A percentile compares a stretch with the other conserved stretches of the same genome.
Conservation (phyloP, 306 rosid genomes). For the Fragaria nilgerrensis region DNA sequence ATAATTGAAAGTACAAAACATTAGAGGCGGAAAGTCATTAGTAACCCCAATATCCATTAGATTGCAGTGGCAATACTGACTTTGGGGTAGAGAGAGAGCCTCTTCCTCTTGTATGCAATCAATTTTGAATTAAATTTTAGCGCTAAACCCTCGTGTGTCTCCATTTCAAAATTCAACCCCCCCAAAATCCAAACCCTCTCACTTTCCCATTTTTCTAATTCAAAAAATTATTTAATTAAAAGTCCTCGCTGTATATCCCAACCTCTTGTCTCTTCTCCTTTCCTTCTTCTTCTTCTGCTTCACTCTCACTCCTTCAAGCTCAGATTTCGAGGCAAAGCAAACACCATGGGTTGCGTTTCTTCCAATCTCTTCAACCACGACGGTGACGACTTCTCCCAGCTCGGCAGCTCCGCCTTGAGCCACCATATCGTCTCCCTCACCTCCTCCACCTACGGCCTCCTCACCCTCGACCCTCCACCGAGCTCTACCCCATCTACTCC, state of each 20-base stretch:
- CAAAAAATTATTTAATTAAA: background rate
- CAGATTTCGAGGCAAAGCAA: background rate
- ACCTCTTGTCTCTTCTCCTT: slow-evolving; percentile 4
- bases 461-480: slow-evolving; percentile 60
- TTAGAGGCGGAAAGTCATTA: too few species aligned
- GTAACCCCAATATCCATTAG: too few species aligned
- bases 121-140: slow-evolving; percentile 18
- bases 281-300: background rate
- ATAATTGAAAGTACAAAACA: too few species aligned
- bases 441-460: slow-evolving; percentile 92
- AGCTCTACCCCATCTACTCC: slow-evolving; percentile 27
- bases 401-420: slow-evolving; percentile 63
- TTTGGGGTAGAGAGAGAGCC: background rate
- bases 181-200: background rate
- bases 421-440: slow-evolving; percentile 95
- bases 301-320: slow-evolving; percentile 6
- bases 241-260: slow-evolving; percentile 6
- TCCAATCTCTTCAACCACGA: slow-evolving; percentile 66
- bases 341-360: slow-evolving; percentile 80
- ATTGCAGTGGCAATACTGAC: background rate
- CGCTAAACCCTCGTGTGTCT: slow-evolving; percentile 10
- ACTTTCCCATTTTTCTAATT: background rate
- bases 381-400: slow-evolving; percentile 60
- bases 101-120: background rate
- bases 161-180: background rate